Evolutionary conservation across 2,329 filamentous ascomycete genomes (phyloP).

Genomic region (Pestalotiopsis sp.): DNA sequence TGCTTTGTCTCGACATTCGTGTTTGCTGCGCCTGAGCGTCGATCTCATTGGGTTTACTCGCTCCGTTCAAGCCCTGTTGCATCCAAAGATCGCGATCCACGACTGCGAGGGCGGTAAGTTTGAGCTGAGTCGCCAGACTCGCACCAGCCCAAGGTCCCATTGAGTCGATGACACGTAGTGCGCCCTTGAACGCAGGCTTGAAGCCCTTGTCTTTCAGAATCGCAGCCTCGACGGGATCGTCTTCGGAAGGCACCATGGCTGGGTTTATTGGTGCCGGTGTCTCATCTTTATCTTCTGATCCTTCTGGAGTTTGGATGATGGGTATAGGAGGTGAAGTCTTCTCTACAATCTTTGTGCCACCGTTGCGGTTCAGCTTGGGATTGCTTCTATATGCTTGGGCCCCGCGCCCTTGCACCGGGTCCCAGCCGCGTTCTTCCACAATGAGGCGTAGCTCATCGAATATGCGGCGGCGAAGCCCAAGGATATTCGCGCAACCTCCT

Average conservation of each 20-base stretch:
- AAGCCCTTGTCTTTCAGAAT: constrained; percentile 48
- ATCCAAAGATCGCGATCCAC: constrained; percentile 74
- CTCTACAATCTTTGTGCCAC: not conserved
- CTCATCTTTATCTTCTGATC: constrained; percentile 15
- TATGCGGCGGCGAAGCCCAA: constrained; percentile 78
- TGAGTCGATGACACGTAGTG: constrained; percentile 67
- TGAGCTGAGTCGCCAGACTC: constrained; percentile 69
- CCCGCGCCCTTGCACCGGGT: constrained; percentile 71
- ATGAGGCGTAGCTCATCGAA: constrained; percentile 73
- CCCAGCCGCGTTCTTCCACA: constrained; percentile 74
- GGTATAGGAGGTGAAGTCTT: constrained; percentile 20
- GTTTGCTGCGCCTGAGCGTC: constrained; percentile 51
- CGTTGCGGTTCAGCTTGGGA: constrained; percentile 39
- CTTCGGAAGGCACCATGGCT: constrained; percentile 48
- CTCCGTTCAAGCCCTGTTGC: constrained; percentile 66
- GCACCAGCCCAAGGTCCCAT: constrained; percentile 76
- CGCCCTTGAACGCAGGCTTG: constrained; percentile 51
- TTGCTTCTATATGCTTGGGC: constrained; percentile 57
- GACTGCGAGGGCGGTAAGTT: constrained; percentile 68
- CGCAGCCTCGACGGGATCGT: constrained; percentile 61
- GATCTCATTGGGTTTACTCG: constrained; percentile 61
- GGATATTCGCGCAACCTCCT: constrained; percentile 77
- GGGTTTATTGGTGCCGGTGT: constrained; percentile 35
- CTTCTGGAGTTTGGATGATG: constrained; percentile 15
- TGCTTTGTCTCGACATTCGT: constrained; percentile 59